phyloP scores from a whole-genome alignment of 2,329 filamentous ascomycete species.

The Periconia sp. region DNA sequence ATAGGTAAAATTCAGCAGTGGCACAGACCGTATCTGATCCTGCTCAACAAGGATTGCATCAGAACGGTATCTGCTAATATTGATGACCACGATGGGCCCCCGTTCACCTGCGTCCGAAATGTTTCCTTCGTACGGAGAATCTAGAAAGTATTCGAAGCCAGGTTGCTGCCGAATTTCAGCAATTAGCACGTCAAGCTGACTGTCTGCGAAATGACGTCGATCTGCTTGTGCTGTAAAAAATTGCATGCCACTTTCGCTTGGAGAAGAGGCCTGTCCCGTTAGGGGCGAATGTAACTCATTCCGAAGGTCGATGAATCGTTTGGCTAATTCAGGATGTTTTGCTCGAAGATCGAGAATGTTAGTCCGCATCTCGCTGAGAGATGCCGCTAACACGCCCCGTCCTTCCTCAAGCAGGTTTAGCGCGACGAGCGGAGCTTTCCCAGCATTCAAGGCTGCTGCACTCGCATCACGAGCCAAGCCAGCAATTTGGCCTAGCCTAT shows the following conservation, averaged over 20 bases:
- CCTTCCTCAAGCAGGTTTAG: too few species aligned
- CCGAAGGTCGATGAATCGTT: neutral
- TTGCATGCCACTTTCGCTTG: too few species aligned
- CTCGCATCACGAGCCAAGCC: too few species aligned
- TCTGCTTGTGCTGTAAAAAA: neutral
- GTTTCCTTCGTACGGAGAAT: neutral
- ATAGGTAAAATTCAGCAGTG: conserved; percentile 1
- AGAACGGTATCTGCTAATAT: conserved; percentile 1
- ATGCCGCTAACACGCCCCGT: too few species aligned
- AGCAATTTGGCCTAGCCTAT: too few species aligned
- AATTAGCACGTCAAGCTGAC: neutral
- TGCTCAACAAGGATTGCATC: conserved; percentile 7
- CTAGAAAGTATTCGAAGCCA: conserved; percentile 3
- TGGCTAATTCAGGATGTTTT: neutral
- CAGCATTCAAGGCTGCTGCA: too few species aligned
- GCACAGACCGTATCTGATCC: neutral
- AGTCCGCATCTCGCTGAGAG: conserved; percentile 1
- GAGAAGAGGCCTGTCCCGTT: neutral
- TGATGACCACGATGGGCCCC: conserved; percentile 6
- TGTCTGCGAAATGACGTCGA: neutral
- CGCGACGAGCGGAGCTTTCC: too few species aligned
- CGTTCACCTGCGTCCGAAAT: neutral
- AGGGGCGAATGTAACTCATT: conserved; percentile 1
- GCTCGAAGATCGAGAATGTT: neutral
- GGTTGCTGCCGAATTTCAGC: neutral